Base-by-base conservation (phyloP, 352 stramenopile genomes). In the Pelagophyceae sp. region DNA sequence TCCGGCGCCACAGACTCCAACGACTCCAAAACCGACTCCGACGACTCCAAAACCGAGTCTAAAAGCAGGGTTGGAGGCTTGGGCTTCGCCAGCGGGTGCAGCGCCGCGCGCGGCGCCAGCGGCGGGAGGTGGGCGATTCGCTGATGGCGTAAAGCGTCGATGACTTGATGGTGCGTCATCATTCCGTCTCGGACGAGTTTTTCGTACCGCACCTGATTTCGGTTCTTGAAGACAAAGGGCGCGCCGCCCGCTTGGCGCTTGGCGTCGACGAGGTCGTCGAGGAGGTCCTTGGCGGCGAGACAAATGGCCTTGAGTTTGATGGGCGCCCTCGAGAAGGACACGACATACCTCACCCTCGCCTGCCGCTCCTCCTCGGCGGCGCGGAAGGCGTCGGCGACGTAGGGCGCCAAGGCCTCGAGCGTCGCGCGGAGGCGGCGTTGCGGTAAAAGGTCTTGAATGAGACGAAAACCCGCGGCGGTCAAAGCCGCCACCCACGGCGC, bases 401-500 rank as follows among this genome's bases (percentile, higher is more conserved):
- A 74, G 67, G 5, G 5, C 33, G 27, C 23, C 3, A 74, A 37
- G 67, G 3, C 23, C 33, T 29, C 19, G 67, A 74, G 6, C 38
- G 67, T 74, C n/a, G 19, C 67, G 35, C 38, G 35, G 33, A n/a
- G 11, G 35, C 67, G 67, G 1, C 67, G 0, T 32, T 20, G 37
- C 23, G 67, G 67, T 0, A 29, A n/a, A 11, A 74, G 67, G 2
- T 31, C 19, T n/a, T 37, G 38, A 23, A 74, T 35, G 35, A 25
- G 31, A 11, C 38, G 20, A 11, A 35, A 35, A 1, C 67, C 67
- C 1, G 38, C 1, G 27, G 33, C 67, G 6, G 0, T 1, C 15
- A 74, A n/a, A 2, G 67, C 67, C 11, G 67, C 33, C 35, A 74
- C 58, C 67, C 67, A 74, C 35, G 17, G 67, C 67, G 33, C 15